Evolutionary conservation across 75 land plant species (phyloP), one percentile per base, ranked within the genome.

Genomic region (Adiantum capillusveneris): DNA sequence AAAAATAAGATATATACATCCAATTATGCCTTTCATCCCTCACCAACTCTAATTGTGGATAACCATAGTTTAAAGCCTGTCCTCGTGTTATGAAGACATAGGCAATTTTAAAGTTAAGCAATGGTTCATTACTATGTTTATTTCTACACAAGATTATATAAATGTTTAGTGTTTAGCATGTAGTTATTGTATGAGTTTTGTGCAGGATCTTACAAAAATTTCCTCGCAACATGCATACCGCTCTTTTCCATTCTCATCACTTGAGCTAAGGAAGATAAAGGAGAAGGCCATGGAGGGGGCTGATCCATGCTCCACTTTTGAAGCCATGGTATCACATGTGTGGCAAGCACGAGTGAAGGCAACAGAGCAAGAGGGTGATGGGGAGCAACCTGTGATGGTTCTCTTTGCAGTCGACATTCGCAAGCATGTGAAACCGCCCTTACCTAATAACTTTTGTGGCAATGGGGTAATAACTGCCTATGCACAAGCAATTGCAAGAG

Each of bases 341-440:
- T 81, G 84, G 84, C 68, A 55, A 25, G 66, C 69, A 18, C 70
- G 82, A 50, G 67, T 75, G 6, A 60, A 30, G 50, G 72, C 82
- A 9, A 65, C 79, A 5, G 37, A 34, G 37, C 39, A 34, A 16
- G 53, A 57, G 44, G 0, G 16, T 18, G 75, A 74, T 46, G 63
- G 50, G 1, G 66, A 50, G 9, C 56, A 53, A n/a, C 19, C 11
- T 2, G 64, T 72, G 16, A 67, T 62, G 5, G 65, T 83, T 3
- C 30, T 83, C 0, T 74, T 75, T 61, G 85, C 85, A 12, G 73
- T 83, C 14, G 79, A 83, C 55, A 61, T 83, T 0, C 55, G 79
- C 44, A 51, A 60, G 16, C 75, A 64, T 28, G 19, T 71, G 29
- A 34, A 53, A 1, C 82, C 85, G 24, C 76, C 63, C 0, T 25